A percentile compares a stretch with the other conserved stretches of the same genome.
Evolutionary conservation across 352 stramenopile species (phyloP).

Genomic region (Globisporangium paroecandrum): DNA sequence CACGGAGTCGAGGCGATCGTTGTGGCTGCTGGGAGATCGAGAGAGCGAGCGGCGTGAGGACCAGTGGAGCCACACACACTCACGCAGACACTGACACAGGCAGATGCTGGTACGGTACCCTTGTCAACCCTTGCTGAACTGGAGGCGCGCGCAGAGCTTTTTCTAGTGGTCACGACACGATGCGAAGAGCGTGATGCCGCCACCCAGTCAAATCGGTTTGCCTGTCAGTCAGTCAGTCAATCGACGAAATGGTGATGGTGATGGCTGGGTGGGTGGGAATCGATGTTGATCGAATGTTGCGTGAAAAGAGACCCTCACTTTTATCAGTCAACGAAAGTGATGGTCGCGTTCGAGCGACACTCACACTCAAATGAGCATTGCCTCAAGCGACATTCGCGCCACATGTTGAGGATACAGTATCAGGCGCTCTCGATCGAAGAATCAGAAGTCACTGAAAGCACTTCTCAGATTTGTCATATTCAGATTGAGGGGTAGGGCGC

Average conservation of each 20-base stretch:
- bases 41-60: neutral
- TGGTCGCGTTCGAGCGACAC: neutral
- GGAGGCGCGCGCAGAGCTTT: neutral
- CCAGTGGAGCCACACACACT: constrained; percentile 1
- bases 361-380: neutral
- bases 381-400: neutral
- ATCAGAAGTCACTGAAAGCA: too few relatives aligned
- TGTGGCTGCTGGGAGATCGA: neutral
- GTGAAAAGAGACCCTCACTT: neutral
- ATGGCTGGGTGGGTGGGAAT: neutral
- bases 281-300: neutral
- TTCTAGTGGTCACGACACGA: constrained; percentile 2
- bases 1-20: neutral
- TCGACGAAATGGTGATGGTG: constrained; percentile 1
- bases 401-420: neutral
- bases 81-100: neutral
- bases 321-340: neutral
- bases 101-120: neutral
- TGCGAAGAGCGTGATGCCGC: neutral
- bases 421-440: too few relatives aligned
- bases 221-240: neutral
- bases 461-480: too few relatives aligned
- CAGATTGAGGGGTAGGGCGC: too few relatives aligned
- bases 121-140: neutral
- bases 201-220: neutral